Base-by-base conservation (phyloP, 2,329 filamentous ascomycete species). In the Ophiostoma angusticollis region DNA sequence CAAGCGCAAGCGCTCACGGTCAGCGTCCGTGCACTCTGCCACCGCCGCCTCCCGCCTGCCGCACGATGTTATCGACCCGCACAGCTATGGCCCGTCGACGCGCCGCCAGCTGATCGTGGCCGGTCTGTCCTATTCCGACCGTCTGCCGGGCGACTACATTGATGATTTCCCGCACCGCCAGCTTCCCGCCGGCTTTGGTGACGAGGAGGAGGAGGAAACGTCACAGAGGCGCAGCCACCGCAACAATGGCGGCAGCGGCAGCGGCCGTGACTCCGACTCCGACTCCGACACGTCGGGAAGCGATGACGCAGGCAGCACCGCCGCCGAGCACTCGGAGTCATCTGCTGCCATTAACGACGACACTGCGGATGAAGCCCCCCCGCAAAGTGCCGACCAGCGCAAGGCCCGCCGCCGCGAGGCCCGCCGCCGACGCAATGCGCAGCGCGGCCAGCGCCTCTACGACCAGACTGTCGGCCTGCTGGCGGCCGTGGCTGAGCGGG, bases 401-500 rank as follows among this genome's bases (percentile, higher is more conserved):
- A 16, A 30, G 23, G 22, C 25, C 4, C 38, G 32, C 1, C 37
- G 30, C 9, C 39, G 45, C 13, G 31, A 41, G 19, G 39, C 39
- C 21, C 17, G 33, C 5, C 40, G 45, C 43, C 54, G 41, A 51
- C 68, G 40, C 62, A 63, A 44, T 54, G 66, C 37, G 2, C 32
- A 33, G 38, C 47, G 21, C 23, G 28, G 28, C 35, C 42, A 35
- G 30, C 42, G 43, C 8, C 47, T 45, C 4, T 49, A 54, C 33
- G 49, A 50, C 34, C 63, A 61, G 14, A 79, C 87, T 58, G 58
- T 89, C 5, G 67, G 72, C 40, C 72, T 78, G 9, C 60, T 94
- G 41, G 76, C 76, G 2, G 68, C 78, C 4, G 64, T 87, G 14
- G 60, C 91, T 49, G 80, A 91, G 56, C 72, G 72, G 25, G 84